Evolutionary conservation across 495 filamentous ascomycete genomes (phyloP), one percentile per base, ranked within the genome.

Genomic region (Chaetomium tenue): DNA sequence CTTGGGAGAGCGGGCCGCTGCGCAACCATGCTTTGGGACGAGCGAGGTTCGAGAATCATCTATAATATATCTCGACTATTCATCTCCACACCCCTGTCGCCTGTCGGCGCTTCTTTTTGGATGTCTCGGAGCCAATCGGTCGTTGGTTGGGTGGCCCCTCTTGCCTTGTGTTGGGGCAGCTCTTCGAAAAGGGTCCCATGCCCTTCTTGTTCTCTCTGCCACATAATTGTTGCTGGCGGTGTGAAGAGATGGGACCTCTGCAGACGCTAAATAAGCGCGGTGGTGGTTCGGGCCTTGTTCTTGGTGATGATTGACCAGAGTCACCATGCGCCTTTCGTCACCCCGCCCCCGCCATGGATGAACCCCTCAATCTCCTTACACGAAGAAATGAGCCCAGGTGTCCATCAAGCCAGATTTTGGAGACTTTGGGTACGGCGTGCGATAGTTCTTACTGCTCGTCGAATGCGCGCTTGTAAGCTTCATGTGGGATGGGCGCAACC

Each of bases 51-150:
- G 58, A 58, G 55, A 58, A 58, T 7, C 55, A 46, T 44, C 55
- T 20, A 44, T 25, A 5, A 58, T 28, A 23, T 39, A 58, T 18
- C 12, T 16, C 39, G 13, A 23, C 54, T 30, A 23, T 50, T 23
- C 8, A 26, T 6, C 9, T 52, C 23, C 2, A 26, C 59, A 51
- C 22, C 47, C 60, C 48, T 44, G 23, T 54, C 60, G 40, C 44
- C 37, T n/a, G 33, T 25, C 40, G 61, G 61, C 61, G 61, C 61
- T 63, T 63, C 61, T 50, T n/a, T 57, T 26, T n/a, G 15, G 3
- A 11, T 18, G 40, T 18, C n/a, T 57, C 44, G n/a, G 42, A 56
- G 53, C 61, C 61, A 63, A 63, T 63, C 26, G 61, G 5, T 20
- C 51, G 40, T 37, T 20, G 22, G 60, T 20, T 20, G 26, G 5